Evolutionary conservation across 257 asterid species (phyloP).

Genomic region (Penstemon davidsonii): DNA sequence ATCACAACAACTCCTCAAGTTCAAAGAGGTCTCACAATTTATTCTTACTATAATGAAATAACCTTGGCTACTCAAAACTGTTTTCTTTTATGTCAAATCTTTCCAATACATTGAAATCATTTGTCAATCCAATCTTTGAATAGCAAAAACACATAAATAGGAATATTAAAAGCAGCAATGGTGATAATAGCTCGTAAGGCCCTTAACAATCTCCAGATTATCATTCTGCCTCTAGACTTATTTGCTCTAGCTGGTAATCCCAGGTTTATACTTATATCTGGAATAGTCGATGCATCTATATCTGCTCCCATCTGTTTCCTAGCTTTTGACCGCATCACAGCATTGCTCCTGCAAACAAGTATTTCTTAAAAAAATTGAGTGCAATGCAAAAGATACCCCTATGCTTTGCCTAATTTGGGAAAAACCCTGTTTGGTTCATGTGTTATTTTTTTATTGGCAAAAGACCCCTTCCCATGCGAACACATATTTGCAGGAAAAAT

Average conservation of each 20-base stretch:
- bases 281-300: conserved; percentile 19
- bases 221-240: conserved; percentile 49
- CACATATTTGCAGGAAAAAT: too few relatives aligned
- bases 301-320: conserved; percentile 54
- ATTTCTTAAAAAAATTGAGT: too few relatives aligned
- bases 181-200: conserved; percentile 46
- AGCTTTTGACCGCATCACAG: conserved; percentile 66
- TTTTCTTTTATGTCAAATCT: too few relatives aligned
- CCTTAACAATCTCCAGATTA: conserved; percentile 62
- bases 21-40: too few relatives aligned
- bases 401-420: too few relatives aligned
- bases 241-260: conserved; percentile 44
- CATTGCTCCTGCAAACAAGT: conserved; percentile 64
- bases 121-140: conserved; percentile 95
- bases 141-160: conserved; percentile 76
- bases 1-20: too few relatives aligned
- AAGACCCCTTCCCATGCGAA: too few relatives aligned
- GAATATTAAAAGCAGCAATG: conserved; percentile 71
- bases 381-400: too few relatives aligned
- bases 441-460: too few relatives aligned
- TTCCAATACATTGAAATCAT: conserved; percentile 26
- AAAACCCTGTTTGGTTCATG: too few relatives aligned
- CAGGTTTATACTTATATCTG: conserved; percentile 54
- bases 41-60: too few relatives aligned
- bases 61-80: too few relatives aligned